A percentile compares a stretch with the other conserved stretches of the same genome.
Conservation (phyloP, 169 alveolate genomes). For the Plasmodium fragile region DNA sequence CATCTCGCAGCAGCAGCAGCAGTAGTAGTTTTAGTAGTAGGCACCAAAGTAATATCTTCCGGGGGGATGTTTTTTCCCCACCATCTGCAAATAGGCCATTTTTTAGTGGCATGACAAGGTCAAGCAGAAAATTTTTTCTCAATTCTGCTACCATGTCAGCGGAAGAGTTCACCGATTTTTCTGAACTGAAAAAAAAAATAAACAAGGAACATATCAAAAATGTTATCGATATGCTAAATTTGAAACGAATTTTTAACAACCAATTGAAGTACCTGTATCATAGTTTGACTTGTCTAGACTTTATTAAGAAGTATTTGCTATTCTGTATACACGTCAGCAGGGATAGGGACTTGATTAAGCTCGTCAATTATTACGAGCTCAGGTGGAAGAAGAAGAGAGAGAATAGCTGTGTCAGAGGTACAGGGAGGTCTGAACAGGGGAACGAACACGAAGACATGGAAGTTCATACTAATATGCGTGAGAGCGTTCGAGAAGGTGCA, state of each 20-base stretch:
- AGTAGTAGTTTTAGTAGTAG: not conserved
- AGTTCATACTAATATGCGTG: not conserved
- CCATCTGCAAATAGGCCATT: slow-evolving; percentile 4
- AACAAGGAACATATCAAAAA: slow-evolving; percentile 30
- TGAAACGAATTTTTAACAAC: slow-evolving; percentile 42
- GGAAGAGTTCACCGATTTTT: slow-evolving; percentile 20
- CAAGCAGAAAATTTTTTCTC: not conserved
- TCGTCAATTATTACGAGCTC: slow-evolving; percentile 25
- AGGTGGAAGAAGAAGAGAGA: not conserved
- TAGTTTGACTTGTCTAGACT: slow-evolving; percentile 18
- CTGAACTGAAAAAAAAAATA: slow-evolving; percentile 45
- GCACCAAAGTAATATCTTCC: slow-evolving; percentile 5
- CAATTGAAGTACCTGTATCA: slow-evolving; percentile 40
- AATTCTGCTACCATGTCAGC: not conserved
- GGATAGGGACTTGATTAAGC: slow-evolving; percentile 22
- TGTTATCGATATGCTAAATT: slow-evolving; percentile 13
- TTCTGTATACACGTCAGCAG: slow-evolving; percentile 36
- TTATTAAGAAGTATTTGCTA: slow-evolving; percentile 40
- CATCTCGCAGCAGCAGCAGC: not conserved
- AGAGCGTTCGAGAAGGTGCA: not conserved
- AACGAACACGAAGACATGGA: not conserved
- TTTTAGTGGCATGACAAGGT: not conserved
- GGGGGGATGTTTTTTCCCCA: not conserved
- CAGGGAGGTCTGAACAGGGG: not conserved
- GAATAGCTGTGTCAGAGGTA: not conserved